Evolutionary conservation across 441 rosid species (phyloP).

Genomic region (Codiaeum variegatum): DNA sequence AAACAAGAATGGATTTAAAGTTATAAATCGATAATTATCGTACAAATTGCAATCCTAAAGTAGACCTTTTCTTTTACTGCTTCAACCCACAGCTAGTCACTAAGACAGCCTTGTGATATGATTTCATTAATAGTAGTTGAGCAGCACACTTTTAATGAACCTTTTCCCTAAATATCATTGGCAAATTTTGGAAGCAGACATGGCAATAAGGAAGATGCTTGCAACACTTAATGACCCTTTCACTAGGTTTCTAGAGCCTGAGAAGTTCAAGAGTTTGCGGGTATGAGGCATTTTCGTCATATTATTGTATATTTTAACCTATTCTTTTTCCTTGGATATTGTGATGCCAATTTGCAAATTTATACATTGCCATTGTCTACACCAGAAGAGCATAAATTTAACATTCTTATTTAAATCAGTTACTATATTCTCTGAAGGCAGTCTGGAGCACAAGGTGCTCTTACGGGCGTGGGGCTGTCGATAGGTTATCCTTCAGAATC

Average conservation of each 20-base stretch:
- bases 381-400: slow-evolving; percentile 9
- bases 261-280: slow-evolving; percentile 86
- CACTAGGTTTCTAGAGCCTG: slow-evolving; percentile 91
- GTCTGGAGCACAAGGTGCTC: slow-evolving; percentile 96
- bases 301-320: neutral
- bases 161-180: slow-evolving; percentile 6
- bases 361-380: slow-evolving; percentile 3
- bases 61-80: neutral
- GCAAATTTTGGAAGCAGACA: slow-evolving; percentile 47
- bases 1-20: neutral
- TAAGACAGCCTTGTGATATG: neutral
- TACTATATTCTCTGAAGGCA: slow-evolving; percentile 71
- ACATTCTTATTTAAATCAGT: slow-evolving; percentile 22
- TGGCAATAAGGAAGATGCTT: slow-evolving; percentile 88
- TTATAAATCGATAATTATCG: neutral
- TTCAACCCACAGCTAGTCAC: neutral
- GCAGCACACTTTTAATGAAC: neutral
- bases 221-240: slow-evolving; percentile 89
- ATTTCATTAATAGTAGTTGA: neutral
- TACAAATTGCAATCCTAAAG: neutral
- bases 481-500: slow-evolving; percentile 74
- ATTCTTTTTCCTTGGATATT: slow-evolving; percentile 11
- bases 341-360: slow-evolving; percentile 3
- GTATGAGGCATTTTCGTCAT: slow-evolving; percentile 42
- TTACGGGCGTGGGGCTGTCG: slow-evolving; percentile 91